These are phyloP conservation scores for Hypoxylon crocopeplum DNA, from an alignment of 495 filamentous ascomycete genomes.

Conservation along the genomic window DNA sequence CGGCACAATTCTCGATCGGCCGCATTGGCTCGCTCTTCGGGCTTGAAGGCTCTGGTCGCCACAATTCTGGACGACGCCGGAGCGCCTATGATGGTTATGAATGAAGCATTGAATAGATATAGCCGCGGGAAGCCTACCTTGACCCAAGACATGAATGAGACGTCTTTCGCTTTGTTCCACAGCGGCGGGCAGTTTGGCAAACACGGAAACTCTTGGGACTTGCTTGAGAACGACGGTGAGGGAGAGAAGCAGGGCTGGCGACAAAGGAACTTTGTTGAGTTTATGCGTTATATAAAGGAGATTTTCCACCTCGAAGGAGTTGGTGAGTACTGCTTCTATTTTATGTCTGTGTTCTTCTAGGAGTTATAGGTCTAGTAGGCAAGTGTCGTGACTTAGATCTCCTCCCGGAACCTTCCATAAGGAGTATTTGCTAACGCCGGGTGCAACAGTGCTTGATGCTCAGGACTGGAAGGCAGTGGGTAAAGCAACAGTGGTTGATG, in stretches of 20 bases:
- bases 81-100: conserved; percentile 70
- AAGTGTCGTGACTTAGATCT: too few relatives aligned
- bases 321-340: conserved; percentile 21
- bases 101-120: conserved; percentile 32
- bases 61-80: conserved; percentile 72
- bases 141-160: conserved; percentile 37
- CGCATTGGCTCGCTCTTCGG: conserved; percentile 32
- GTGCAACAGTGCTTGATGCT: conserved; percentile 29
- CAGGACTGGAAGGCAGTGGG: conserved; percentile 41
- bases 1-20: conserved; percentile 43
- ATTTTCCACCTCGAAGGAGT: conserved; percentile 39
- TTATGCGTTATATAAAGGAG: conserved; percentile 41
- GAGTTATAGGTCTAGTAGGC: too few relatives aligned
- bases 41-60: conserved; percentile 67
- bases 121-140: conserved; percentile 32
- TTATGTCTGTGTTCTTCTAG: too few relatives aligned
- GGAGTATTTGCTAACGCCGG: neutral
- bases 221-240: conserved; percentile 42
- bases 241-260: conserved; percentile 40
- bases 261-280: conserved; percentile 39
- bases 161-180: conserved; percentile 38
- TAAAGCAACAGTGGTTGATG: conserved; percentile 44
- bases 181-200: conserved; percentile 35
- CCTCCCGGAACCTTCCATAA: neutral
- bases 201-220: conserved; percentile 39